These are phyloP conservation scores for Pseudogymnoascus sp. DNA, from an alignment of 2,329 filamentous ascomycete species.

Conservation along the genomic window DNA sequence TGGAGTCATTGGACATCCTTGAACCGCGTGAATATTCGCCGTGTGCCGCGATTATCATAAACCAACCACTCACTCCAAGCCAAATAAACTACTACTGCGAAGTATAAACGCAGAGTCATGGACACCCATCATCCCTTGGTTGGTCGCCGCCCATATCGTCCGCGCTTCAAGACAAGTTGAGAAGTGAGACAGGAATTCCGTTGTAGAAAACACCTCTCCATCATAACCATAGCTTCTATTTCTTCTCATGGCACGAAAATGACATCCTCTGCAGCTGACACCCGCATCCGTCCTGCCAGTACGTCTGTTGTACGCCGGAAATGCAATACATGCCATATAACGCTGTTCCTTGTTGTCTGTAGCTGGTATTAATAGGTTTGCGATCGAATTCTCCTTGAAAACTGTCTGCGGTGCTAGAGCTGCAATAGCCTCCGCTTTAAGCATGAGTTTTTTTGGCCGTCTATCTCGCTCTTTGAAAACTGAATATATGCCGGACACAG, in stretches of 20 bases:
- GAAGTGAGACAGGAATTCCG: not conserved
- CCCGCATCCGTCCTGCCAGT: not conserved
- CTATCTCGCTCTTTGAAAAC: too few relatives aligned
- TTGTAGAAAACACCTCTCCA: not conserved
- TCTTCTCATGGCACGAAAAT: not conserved
- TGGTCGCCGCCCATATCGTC: not conserved
- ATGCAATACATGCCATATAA: too few relatives aligned
- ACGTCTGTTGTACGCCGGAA: too few relatives aligned
- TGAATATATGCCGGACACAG: not conserved
- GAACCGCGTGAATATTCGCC: not conserved
- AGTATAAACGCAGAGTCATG: not conserved
- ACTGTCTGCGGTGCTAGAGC: not conserved
- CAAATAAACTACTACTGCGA: not conserved
- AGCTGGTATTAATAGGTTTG: not conserved
- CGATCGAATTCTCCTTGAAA: not conserved
- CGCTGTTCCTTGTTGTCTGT: too few relatives aligned
- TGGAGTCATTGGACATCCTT: not conserved
- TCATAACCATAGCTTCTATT: not conserved
- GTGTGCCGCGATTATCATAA: not conserved
- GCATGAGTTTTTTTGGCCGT: not conserved
- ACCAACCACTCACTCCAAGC: not conserved
- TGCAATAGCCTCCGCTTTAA: not conserved
- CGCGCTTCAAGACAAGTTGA: not conserved
- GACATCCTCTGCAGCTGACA: not conserved
- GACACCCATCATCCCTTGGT: not conserved